A percentile compares a stretch with the other conserved stretches of the same genome.
These are phyloP conservation scores for Strobilomyces dryophilus DNA, from an alignment of 768 basidiomycete genomes.

Conservation along the genomic window DNA sequence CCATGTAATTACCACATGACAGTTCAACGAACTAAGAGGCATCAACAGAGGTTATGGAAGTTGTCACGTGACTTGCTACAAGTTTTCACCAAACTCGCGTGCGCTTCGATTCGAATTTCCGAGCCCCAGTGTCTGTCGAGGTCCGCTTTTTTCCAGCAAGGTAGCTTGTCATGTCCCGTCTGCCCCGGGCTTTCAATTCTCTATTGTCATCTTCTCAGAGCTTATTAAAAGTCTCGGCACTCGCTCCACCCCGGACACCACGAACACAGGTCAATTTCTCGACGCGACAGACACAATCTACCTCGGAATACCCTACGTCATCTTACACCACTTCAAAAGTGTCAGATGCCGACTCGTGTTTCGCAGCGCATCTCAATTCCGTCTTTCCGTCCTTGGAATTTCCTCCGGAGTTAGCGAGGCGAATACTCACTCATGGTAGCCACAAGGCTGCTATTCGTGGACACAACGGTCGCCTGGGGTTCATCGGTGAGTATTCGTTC, in stretches of 20 bases:
- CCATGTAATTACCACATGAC: too few relatives aligned
- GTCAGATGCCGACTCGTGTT: constrained; percentile 19
- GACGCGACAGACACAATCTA: constrained; percentile 7
- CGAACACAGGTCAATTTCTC: constrained; percentile 6
- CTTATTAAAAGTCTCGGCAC: constrained; percentile 9
- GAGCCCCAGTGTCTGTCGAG: not conserved
- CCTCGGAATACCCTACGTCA: constrained; percentile 1
- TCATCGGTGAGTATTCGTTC: constrained; percentile 49
- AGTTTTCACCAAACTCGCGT: constrained; percentile 10
- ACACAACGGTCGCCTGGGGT: constrained; percentile 68
- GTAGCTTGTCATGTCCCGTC: constrained; percentile 16
- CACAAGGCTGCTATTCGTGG: constrained; percentile 61
- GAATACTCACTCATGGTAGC: constrained; percentile 76
- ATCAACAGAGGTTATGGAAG: not conserved
- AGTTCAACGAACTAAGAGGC: too few relatives aligned
- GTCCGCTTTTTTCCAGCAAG: not conserved
- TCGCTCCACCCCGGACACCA: constrained; percentile 16
- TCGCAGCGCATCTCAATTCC: constrained; percentile 55
- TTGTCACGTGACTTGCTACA: constrained; percentile 19
- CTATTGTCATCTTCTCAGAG: constrained; percentile 9
- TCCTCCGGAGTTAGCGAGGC: constrained; percentile 62
- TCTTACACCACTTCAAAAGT: not conserved
- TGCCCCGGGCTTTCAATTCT: constrained; percentile 14
- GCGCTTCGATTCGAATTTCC: constrained; percentile 3
- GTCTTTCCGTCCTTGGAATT: constrained; percentile 68